Evolutionary conservation across 345 rosid species (phyloP), one percentile per base, ranked within the genome.

Genomic region (Xanthoceras sorbifolium): DNA sequence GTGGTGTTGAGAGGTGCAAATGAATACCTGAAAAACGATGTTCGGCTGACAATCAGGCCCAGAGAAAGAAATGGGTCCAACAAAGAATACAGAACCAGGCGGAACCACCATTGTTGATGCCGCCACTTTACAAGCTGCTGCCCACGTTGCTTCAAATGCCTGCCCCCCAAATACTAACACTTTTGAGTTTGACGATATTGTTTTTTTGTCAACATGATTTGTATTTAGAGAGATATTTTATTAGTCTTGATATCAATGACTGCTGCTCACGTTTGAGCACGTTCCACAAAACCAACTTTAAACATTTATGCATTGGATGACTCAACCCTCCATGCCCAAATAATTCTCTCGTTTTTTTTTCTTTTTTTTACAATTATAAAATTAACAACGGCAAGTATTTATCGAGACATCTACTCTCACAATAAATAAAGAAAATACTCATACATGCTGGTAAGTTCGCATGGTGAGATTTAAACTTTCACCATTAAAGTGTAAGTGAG

Each of bases 141-240:
- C 76, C 98, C 98, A 94, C 29, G 91, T 80, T 73, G 90, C 89
- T 81, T 78, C 87, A 76, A 94, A 91, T 66, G 97, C 98, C 98
- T 94, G 88, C 69, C 10, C 0, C 55, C n/a, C 55, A 50, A 57
- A 20, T 23, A 57, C 1, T 6, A 22, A 55, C 23, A n/a, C 26
- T 55, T 20, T 2, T 55, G 26, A 55, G 61, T 55, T 55, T 55
- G 61, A 55, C n/a, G 9, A 55, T 22, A 1, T n/a, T 38, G n/a
- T 31, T 50, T 8, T 18, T 38, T 38, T 38, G 42, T 38, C 42
- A 46, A 46, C 52, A 46, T 4, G 20, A 46, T 46, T 34, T 46
- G 5, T 46, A 14, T 54, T n/a, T 54, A 9, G 25, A 54, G 8
- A 46, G 12, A 11, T 22, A 54, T 54, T 20, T 54, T 54, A n/a